A percentile compares a stretch with the other conserved stretches of the same genome.
These are phyloP conservation scores for Xylaria sp. DNA, from an alignment of 2,329 filamentous ascomycete genomes.

Conservation along the genomic window DNA sequence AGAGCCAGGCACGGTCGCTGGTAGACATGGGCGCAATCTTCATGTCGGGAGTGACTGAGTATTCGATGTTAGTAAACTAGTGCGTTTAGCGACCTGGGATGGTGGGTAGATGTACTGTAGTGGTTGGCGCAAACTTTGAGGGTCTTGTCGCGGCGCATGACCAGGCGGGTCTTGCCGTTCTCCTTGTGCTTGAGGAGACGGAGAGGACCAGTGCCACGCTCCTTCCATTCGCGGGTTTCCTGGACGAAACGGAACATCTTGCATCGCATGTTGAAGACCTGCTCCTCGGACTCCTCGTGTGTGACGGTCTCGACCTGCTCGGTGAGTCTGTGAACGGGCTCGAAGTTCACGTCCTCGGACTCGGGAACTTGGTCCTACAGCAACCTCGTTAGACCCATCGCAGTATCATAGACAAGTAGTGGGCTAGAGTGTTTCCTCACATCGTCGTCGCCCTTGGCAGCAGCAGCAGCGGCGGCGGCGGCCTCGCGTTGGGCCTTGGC, in stretches of 20 bases:
- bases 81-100: background rate
- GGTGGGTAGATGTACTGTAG: constrained; percentile 65
- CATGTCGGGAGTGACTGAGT: constrained; percentile 90
- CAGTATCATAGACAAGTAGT: background rate
- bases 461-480: constrained; percentile 55
- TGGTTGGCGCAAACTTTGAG: constrained; percentile 99
- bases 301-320: constrained; percentile 97
- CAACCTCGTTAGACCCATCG: constrained; percentile 12
- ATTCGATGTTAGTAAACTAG: constrained; percentile 15
- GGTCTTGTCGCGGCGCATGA: constrained; percentile 99
- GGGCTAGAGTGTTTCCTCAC: constrained; percentile 36
- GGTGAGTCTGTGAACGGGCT: constrained; percentile 91
- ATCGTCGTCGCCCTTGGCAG: constrained; percentile 50
- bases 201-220: constrained; percentile 95
- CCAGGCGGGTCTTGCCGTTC: constrained; percentile 93
- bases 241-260: constrained; percentile 99
- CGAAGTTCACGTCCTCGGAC: constrained; percentile 92
- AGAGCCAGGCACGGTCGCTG: constrained; percentile 97
- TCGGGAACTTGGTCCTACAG: constrained; percentile 64
- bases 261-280: constrained; percentile 98
- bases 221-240: constrained; percentile 94
- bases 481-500: constrained; percentile 71
- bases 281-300: constrained; percentile 96
- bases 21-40: constrained; percentile 97
- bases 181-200: constrained; percentile 97